Evolutionary conservation across 257 asterid species (phyloP).

Genomic region (Solanum peruvianum): DNA sequence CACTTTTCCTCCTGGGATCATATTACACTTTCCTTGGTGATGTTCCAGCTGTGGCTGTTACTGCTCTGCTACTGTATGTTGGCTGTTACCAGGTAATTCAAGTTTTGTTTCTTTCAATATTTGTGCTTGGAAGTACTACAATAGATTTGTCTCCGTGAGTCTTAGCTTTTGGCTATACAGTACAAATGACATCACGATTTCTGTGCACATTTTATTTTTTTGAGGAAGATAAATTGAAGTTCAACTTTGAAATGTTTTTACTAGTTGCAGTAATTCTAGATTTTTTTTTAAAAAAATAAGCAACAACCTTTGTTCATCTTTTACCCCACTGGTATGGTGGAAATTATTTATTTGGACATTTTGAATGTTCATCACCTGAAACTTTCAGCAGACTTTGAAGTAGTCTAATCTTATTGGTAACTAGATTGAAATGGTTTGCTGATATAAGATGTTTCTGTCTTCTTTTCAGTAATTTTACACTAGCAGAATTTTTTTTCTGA

Average conservation of each 20-base stretch:
- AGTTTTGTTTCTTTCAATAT: background rate
- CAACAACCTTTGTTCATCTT: background rate
- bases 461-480: background rate
- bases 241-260: background rate
- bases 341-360: background rate
- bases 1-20: slow-evolving; percentile 86
- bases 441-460: background rate
- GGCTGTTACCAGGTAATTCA: slow-evolving; percentile 88
- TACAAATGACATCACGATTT: background rate
- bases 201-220: background rate
- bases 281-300: background rate
- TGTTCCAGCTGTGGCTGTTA: slow-evolving; percentile 68
- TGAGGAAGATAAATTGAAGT: background rate
- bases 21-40: slow-evolving; percentile 66
- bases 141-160: background rate
- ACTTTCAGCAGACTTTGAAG: background rate
- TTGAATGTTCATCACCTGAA: background rate
- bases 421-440: background rate
- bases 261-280: background rate
- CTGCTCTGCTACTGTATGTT: slow-evolving; percentile 77
- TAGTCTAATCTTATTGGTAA: background rate
- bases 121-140: background rate
- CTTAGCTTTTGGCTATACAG: background rate
- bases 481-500: background rate
- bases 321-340: background rate